Evolutionary conservation across 116 monocot genomes (phyloP), one percentile per base, ranked within the genome.

Genomic region (Phalaenopsis hybrid): DNA sequence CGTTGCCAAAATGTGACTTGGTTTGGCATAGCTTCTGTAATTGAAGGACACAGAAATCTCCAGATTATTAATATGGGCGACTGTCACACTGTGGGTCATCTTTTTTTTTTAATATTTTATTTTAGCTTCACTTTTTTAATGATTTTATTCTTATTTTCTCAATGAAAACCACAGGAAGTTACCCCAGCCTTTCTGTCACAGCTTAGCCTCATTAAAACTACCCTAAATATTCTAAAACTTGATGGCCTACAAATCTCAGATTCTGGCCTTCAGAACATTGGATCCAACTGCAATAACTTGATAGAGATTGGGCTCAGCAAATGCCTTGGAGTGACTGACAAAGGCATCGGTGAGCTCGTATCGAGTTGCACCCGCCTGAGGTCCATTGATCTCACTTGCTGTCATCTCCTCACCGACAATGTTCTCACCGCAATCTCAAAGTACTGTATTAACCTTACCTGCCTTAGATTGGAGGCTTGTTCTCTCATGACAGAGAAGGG

Each of bases 241-340:
- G 96, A 92, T 73, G 89, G 91, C 0, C 86, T 89, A 63, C 80
- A 94, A 77, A 85, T 90, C 57, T 89, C 92, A 3, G 81, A 65
- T 37, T 78, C 89, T 31, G 79, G 80, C 57, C 89, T 96, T 34
- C 17, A 84, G 52, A 82, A 75, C 13, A 83, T 96, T 45, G 89
- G 94, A 34, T 10, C 65, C 52, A 85, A 83, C 57, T 89, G 96
- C 87, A 91, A 83, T 77, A 84, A 87, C 57, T 87, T 96, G 84
- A 28, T 76, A n/a, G 91, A 89, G 80, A 96, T 96, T 63, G 87
- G 96, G 8, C 89, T 96, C 28, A 82, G 92, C 63, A 96, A 96
- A 88, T 96, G 93, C 81, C 58, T 68, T 3, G 92, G 92, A 33
- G 89, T 91, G 63, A 89, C 88, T 10, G 96, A 94, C 81, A 86